These are phyloP conservation scores for Simplicillium aogashimaense DNA, from an alignment of 2,329 filamentous ascomycete species.

Conservation along the genomic window DNA sequence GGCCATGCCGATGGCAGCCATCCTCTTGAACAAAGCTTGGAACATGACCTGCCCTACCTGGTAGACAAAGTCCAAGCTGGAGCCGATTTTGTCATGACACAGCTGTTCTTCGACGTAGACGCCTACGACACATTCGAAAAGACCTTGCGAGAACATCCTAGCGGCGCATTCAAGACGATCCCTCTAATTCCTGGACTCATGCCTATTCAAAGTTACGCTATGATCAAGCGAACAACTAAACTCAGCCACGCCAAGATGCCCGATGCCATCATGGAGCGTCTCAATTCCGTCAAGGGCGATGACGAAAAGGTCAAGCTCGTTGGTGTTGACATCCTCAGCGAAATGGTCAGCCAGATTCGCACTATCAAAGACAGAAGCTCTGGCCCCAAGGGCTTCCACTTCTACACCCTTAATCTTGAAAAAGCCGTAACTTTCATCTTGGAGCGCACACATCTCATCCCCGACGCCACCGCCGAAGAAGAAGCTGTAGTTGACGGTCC, in stretches of 20 bases:
- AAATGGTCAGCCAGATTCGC: conserved; percentile 74
- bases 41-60: conserved; percentile 79
- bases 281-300: conserved; percentile 66
- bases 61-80: conserved; percentile 86
- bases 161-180: conserved; percentile 74
- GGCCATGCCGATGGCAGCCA: conserved; percentile 88
- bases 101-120: conserved; percentile 86
- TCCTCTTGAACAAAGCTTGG: conserved; percentile 57
- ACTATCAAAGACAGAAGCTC: conserved; percentile 45
- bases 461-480: conserved; percentile 44
- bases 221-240: conserved; percentile 88
- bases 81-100: conserved; percentile 97
- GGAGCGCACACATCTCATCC: conserved; percentile 77
- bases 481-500: conserved; percentile 39
- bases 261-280: conserved; percentile 53
- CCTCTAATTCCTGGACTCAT: conserved; percentile 92
- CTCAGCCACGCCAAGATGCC: conserved; percentile 84
- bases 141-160: conserved; percentile 67
- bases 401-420: conserved; percentile 93
- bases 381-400: conserved; percentile 76
- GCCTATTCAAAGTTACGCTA: conserved; percentile 96
- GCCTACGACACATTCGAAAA: conserved; percentile 76
- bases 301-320: conserved; percentile 74
- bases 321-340: conserved; percentile 72
- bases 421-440: conserved; percentile 92